Evolutionary conservation across 345 rosid species (phyloP).

Genomic region (Eucalyptus pauciflora): DNA sequence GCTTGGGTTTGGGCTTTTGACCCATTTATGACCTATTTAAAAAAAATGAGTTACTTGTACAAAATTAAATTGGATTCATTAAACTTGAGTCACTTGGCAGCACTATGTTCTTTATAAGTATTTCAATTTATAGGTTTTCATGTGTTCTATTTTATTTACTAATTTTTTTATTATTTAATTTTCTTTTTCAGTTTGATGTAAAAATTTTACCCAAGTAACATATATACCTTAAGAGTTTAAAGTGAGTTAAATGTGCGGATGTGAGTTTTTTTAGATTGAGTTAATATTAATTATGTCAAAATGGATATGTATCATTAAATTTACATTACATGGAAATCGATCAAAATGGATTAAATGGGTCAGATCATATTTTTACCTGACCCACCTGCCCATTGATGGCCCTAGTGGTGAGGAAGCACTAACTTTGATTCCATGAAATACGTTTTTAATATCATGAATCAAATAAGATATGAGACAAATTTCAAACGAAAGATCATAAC

Average conservation of each 20-base stretch:
- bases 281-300: background rate
- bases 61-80: too few species aligned
- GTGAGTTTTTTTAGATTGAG: background rate
- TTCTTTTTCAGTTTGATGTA: background rate
- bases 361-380: too few species aligned
- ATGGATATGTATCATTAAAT: too few species aligned
- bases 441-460: background rate
- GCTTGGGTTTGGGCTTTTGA: background rate
- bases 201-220: background rate
- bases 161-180: too few species aligned
- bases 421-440: background rate
- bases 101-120: background rate
- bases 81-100: background rate
- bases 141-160: background rate
- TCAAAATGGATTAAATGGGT: background rate
- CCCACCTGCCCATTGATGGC: background rate
- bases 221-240: too few species aligned
- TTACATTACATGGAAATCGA: too few species aligned
- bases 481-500: background rate
- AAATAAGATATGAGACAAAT: background rate
- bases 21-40: background rate
- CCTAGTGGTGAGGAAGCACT: background rate
- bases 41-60: background rate
- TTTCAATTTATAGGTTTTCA: too few species aligned
- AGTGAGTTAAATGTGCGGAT: accelerated